Percentiles rank a stretch among this genome's conserved stretches.
phyloP scores from a whole-genome alignment of 1,284 basidiomycete genomes.

The Malassezia cuniculi region DNA sequence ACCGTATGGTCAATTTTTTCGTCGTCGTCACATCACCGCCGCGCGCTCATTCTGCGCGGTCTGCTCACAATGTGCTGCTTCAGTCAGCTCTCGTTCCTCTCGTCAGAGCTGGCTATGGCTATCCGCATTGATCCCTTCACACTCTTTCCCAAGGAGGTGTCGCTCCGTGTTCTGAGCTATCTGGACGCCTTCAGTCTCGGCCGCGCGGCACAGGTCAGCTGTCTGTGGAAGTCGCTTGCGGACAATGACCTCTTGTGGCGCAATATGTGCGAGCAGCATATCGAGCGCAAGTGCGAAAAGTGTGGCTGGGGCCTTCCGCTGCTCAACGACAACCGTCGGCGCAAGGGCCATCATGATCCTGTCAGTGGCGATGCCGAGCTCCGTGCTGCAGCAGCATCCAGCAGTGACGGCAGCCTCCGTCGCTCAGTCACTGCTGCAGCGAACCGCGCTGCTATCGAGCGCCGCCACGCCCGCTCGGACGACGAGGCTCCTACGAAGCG shows the following conservation, averaged over 20 bases:
- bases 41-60: conserved; percentile 86
- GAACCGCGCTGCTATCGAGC: conserved; percentile 41
- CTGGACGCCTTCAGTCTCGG: conserved; percentile 92
- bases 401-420: conserved; percentile 28
- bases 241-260: conserved; percentile 95
- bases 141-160: conserved; percentile 78
- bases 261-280: conserved; percentile 95
- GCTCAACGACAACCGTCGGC: conserved; percentile 58
- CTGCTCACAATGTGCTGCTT: conserved; percentile 99
- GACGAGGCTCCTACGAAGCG: conserved; percentile 23
- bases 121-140: conserved; percentile 83
- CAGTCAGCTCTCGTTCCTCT: conserved; percentile 90
- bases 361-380: conserved; percentile 2
- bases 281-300: conserved; percentile 90
- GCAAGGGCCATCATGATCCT: conserved; percentile 14
- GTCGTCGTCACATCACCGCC: conserved; percentile 74
- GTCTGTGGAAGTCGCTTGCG: conserved; percentile 72
- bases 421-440: conserved; percentile 39
- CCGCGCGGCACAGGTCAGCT: conserved; percentile 83
- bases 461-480: conserved; percentile 17
- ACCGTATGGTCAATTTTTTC: conserved; percentile 95
- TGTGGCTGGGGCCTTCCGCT: conserved; percentile 95
- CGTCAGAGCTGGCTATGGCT: conserved; percentile 75
- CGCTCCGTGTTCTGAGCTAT: conserved; percentile 74
- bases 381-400: conserved; percentile 8